Base-by-base conservation (phyloP, 345 rosid genomes). In the Aegle marmelos region DNA sequence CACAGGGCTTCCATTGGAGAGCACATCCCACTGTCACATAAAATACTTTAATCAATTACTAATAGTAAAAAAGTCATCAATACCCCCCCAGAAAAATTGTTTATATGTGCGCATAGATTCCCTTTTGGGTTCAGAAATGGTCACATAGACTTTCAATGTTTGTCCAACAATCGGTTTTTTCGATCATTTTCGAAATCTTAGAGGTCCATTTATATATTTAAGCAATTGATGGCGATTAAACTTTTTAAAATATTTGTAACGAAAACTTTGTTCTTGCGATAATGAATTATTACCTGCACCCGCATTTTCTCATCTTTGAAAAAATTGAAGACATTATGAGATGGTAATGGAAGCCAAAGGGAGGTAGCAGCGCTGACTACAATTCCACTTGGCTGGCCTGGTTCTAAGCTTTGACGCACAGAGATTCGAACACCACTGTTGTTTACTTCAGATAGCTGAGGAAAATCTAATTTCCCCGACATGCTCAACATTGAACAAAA, bases 21-120 rank as follows among this genome's bases (percentile, higher is more conserved):
- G 91, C 14, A 89, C 81, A 73, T 93, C 98, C 98, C 98, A 93
- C 98, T 95, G 85, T 50, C 45, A 72, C 34, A 76, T 34, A 13
- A 27, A 13, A 57, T 36, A 37, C 5, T 21, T 34, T 45, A 11
- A 45, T 45, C 50, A 11, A 45, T 45, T 11, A 1, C 17, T 13
- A 2, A 45, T 45, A 45, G 17, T 11, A 5, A 45, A 45, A 45
- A 45, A 13, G 13, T 17, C 50, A 13, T 45, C 50, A 45, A 45
- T 3, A 45, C 50, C 16, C 9, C 14, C 48, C 4, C 2, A 13
- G 0, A 39, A 9, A 41, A 41, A 9, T 41, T 41, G 48, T 10
- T 41, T 41, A 9, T 41, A 41, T 11, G 13, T 41, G 2, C 48
- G 4, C 14, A 41, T 0, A 41, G 48, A 41, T 41, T 41, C 16